Base-by-base conservation (phyloP, 345 rosid genomes). In the Mangifera indica region DNA sequence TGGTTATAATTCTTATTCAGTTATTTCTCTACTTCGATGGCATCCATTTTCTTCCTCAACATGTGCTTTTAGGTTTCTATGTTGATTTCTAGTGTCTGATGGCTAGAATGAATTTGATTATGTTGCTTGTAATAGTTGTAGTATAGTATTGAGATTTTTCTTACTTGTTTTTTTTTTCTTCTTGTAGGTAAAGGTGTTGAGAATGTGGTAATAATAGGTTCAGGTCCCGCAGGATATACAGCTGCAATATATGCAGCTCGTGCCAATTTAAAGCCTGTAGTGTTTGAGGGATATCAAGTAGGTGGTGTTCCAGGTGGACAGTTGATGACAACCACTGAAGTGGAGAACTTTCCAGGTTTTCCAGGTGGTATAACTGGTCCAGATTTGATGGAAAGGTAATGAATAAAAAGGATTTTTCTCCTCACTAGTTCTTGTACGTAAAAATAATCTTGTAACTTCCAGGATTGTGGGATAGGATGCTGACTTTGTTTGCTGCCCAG, bases 241-340 rank as follows among this genome's bases (percentile, higher is more conserved):
- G 98, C 99, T 2, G 99, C 98, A 17, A 88, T 92, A 79, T 94
- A 94, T 79, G 98, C 99, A 1, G 99, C 97, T 32, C 89, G 99
- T 24, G 99, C 99, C n/a, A 94, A 94, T 87, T 85, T 94, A 84
- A 94, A 94, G 76, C 99, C 99, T 42, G 83, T 94, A 60, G 98
- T 94, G 20, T 94, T 94, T 53, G 98, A 94, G 77, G 99, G 99
- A 44, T 94, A 85, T 88, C 99, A 92, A 79, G 77, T 86, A 63
- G 99, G 98, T 60, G 99, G 98, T 78, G 99, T 94, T 73, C 98
- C 99, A 37, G 99, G 99, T 25, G 99, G 99, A 42, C 99, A 94
- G 59, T 76, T 94, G 87, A 94, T 94, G 98, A 94, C 98, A 7
- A 94, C 99, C 52, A 92, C 97, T 68, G 98, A 94, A 77, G 99